Conservation (phyloP, 163 green algal species). For the Coccomyxa subellipsoidea region DNA sequence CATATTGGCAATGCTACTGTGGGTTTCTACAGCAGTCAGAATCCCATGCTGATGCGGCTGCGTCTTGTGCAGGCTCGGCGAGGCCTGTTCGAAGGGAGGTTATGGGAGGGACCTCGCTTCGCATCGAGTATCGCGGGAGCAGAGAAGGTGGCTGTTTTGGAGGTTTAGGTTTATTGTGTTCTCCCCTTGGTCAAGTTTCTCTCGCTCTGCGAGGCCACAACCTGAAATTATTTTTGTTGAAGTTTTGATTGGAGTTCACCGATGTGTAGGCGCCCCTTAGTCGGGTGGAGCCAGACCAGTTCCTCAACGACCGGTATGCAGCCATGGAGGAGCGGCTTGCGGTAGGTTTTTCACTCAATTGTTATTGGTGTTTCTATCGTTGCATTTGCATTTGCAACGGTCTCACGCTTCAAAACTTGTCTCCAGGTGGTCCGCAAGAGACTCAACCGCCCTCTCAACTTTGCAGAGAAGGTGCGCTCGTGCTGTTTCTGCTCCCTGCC, state of each 20-base stretch:
- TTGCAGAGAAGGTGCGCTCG: constrained; percentile 86
- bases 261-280: constrained; percentile 71
- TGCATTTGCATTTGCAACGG: no score
- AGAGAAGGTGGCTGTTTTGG: constrained; percentile 10
- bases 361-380: not conserved
- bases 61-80: not conserved
- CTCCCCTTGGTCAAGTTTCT: not conserved
- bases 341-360: constrained; percentile 35
- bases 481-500: not conserved
- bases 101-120: constrained; percentile 1
- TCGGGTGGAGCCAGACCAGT: constrained; percentile 70
- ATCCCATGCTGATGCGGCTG: not conserved
- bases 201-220: not conserved
- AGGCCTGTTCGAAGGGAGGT: not conserved
- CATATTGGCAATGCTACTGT: not conserved
- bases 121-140: constrained; percentile 7
- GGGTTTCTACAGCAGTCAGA: not conserved
- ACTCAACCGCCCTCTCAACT: constrained; percentile 84
- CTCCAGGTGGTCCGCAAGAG: constrained; percentile 79
- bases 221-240: not conserved
- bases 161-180: not conserved
- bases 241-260: no score
- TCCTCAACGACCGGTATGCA: constrained; percentile 84
- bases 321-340: constrained; percentile 76
- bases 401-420: no score